phyloP scores from a whole-genome alignment of 2,329 filamentous ascomycete species.

The Aspergillus eucalypticola region DNA sequence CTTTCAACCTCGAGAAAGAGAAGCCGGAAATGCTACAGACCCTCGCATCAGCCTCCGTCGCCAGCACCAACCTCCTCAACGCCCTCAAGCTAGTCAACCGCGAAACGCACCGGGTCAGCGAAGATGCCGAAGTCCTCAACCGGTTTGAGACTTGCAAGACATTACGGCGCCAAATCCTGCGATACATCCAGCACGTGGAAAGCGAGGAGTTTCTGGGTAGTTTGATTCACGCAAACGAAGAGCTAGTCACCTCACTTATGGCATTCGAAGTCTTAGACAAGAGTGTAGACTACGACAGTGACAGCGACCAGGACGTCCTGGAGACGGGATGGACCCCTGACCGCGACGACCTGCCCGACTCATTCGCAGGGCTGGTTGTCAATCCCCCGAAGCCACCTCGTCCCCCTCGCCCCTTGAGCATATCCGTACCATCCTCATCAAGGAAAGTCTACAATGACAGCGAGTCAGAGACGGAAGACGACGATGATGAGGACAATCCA shows the following conservation, averaged over 20 bases:
- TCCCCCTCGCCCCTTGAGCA: conserved; percentile 64
- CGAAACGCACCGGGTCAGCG: conserved; percentile 82
- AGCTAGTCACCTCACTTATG: conserved; percentile 90
- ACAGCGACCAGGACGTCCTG: conserved; percentile 60
- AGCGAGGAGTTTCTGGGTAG: conserved; percentile 89
- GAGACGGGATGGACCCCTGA: conserved; percentile 32
- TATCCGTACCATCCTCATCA: conserved; percentile 29
- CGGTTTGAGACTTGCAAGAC: conserved; percentile 85
- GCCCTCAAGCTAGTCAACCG: conserved; percentile 87
- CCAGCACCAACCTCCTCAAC: conserved; percentile 87
- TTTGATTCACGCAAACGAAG: conserved; percentile 90
- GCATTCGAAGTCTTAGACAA: conserved; percentile 89
- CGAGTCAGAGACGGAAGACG: conserved; percentile 55
- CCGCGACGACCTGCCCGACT: conserved; percentile 31
- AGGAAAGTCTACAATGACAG: conserved; percentile 53
- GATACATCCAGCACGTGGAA: conserved; percentile 91
- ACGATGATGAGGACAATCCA: conserved; percentile 81
- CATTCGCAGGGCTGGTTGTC: conserved; percentile 38
- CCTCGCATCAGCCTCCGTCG: conserved; percentile 87
- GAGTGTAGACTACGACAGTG: conserved; percentile 61
- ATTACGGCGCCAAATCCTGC: conserved; percentile 77
- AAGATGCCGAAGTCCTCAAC: conserved; percentile 72
- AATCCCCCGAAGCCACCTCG: conserved; percentile 41
- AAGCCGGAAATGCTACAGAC: conserved; percentile 81
- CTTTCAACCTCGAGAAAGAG: conserved; percentile 84